phyloP scores from a whole-genome alignment of 1,284 basidiomycete genomes.

The Chalciporus sp. region DNA sequence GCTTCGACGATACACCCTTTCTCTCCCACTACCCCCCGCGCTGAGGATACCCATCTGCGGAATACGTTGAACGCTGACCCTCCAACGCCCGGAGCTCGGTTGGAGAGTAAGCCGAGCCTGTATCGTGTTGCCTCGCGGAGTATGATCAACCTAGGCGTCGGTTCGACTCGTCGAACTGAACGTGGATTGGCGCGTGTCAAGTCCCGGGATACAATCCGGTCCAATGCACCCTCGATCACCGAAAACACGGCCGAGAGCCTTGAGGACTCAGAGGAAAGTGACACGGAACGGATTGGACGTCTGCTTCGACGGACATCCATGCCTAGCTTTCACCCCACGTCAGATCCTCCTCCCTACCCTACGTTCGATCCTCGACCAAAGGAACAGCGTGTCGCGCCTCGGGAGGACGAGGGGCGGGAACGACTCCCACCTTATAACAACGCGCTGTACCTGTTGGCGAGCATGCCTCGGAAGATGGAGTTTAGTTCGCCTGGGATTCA shows the following conservation, averaged over 20 bases:
- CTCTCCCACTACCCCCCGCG: slow-evolving; percentile 14
- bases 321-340: slow-evolving; percentile 36
- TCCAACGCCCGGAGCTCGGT: slow-evolving; percentile 5
- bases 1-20: slow-evolving; percentile 14
- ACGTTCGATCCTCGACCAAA: slow-evolving; percentile 30
- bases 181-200: slow-evolving; percentile 8
- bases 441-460: slow-evolving; percentile 79
- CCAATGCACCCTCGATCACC: slow-evolving; percentile 15
- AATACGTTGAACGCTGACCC: slow-evolving; percentile 5
- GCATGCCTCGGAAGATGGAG: slow-evolving; percentile 94
- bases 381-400: slow-evolving; percentile 16
- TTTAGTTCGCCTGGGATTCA: slow-evolving; percentile 85
- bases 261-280: slow-evolving; percentile 27
- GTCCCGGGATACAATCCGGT: slow-evolving; percentile 16
- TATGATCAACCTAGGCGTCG: slow-evolving; percentile 41
- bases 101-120: slow-evolving; percentile 29
- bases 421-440: slow-evolving; percentile 84
- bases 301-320: slow-evolving; percentile 35
- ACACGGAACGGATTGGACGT: slow-evolving; percentile 28
- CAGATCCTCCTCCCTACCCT: slow-evolving; percentile 39
- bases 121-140: slow-evolving; percentile 49
- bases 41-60: slow-evolving; percentile 1
- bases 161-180: slow-evolving; percentile 26
- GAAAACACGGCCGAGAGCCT: slow-evolving; percentile 11
- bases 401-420: slow-evolving; percentile 72